Base-by-base conservation (phyloP, 805 yeast genomes). In the Starmerella vaccinii region DNA sequence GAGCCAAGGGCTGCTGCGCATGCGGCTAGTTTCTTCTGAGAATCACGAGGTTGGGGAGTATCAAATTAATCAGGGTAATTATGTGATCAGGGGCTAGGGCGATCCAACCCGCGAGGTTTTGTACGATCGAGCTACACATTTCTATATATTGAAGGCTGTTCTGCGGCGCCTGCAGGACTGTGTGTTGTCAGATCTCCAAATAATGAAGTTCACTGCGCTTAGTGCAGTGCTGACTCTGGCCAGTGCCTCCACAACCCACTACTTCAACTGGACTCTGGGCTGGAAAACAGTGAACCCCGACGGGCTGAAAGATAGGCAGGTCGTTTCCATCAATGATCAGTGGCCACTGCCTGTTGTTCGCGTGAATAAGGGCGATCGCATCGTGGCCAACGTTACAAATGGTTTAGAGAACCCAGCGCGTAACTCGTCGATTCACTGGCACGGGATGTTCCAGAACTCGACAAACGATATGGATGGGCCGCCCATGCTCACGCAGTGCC, bases 391-490 rank as follows among this genome's bases (percentile, higher is more conserved):
- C 61, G 74, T 90, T 68, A 79, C 77, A 57, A 92, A 92, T 63
- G 87, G 86, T 27, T 76, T 89, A 50, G 71, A 64, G 22, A 77
- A 78, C 62, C 63, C 63, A 7, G 49, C 47, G 23, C 72, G 76
- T 47, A 81, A 80, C 68, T 84, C 95, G 37, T 69, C 90, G 6
- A 67, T 90, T 61, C 98, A 92, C 70, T 86, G 87, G 80, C 98
- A 90, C 69, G 98, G 98, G 50, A 63, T 92, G 64, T 92, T 84
- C 78, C 86, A 81, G 70, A 74, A 80, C 57, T 84, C 83, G 24
- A 68, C 89, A 15, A 72, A 65, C 60, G 81, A 75, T 63, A 83
- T 84, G 90, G 98, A 90, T 67, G 98, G 98, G 52, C 94, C 95
- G 15, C 84, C 83, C 61, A 72, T 77, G 77, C 73, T 90, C 42